phyloP scores from a whole-genome alignment of 129 eudicot genomes.

The Flaveria bidentis region DNA sequence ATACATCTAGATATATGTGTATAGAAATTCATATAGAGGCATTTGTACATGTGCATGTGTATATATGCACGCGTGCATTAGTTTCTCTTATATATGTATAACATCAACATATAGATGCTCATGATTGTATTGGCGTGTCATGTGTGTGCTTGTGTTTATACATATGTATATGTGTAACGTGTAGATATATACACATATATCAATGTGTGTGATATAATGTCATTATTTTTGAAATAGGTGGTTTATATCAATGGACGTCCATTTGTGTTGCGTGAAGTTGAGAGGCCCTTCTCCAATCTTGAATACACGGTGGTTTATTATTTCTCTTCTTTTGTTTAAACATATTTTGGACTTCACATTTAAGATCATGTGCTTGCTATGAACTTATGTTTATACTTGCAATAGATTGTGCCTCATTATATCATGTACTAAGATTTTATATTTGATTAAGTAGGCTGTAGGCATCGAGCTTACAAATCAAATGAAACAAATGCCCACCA shows the following conservation, averaged over 20 bases:
- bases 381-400: conserved; percentile 4
- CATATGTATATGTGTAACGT: background rate
- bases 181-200: background rate
- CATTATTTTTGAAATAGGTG: conserved; percentile 52
- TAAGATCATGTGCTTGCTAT: conserved; percentile 26
- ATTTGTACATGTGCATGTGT: background rate
- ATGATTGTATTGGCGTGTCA: background rate
- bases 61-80: background rate
- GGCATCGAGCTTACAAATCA: background rate
- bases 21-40: background rate
- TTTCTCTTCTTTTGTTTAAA: conserved; percentile 17
- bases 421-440: background rate
- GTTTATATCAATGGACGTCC: conserved; percentile 95
- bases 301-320: conserved; percentile 83
- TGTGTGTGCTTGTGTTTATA: background rate
- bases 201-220: conserved; percentile 11
- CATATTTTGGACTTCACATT: conserved; percentile 4
- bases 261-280: conserved; percentile 97
- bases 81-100: background rate
- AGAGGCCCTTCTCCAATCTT: conserved; percentile 95
- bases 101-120: conserved; percentile 9
- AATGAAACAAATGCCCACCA: background rate
- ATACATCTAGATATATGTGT: background rate
- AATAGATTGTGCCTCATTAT: background rate
- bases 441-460: background rate